Percentiles rank a stretch among this genome's conserved stretches.
These are phyloP conservation scores for Backusella westeae DNA, from an alignment of 192 early-diverging fungal genomes.

Conservation along the genomic window DNA sequence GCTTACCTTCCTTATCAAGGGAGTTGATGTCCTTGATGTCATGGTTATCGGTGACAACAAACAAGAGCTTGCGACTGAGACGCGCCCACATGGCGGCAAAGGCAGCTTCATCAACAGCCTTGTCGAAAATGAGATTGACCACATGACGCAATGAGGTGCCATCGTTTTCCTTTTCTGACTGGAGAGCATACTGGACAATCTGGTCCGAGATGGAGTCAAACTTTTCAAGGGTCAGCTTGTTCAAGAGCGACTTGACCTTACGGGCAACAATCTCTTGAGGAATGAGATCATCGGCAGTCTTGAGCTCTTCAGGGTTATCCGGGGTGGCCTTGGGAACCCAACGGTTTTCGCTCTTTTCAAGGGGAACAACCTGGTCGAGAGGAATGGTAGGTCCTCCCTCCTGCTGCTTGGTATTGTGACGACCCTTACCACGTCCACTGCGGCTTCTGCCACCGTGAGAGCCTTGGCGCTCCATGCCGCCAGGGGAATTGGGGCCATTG, in stretches of 20 bases:
- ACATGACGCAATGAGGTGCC: slow-evolving; percentile 76
- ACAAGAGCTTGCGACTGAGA: slow-evolving; percentile 80
- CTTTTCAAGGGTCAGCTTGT: slow-evolving; percentile 97
- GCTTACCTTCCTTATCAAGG: slow-evolving; percentile 46
- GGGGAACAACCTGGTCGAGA: slow-evolving; percentile 67
- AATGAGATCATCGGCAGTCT: slow-evolving; percentile 40
- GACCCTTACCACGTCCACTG: slow-evolving; percentile 57
- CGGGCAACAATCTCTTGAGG: slow-evolving; percentile 63
- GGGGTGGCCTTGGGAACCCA: slow-evolving; percentile 59
- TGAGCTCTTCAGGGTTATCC: slow-evolving; percentile 31
- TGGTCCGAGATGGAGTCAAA: slow-evolving; percentile 86
- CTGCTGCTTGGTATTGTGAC: slow-evolving; percentile 32
- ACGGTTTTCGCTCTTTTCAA: slow-evolving; percentile 80
- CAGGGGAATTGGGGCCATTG: slow-evolving; percentile 29
- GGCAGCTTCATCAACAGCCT: slow-evolving; percentile 92
- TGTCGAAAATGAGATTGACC: slow-evolving; percentile 88
- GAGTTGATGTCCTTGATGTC: slow-evolving; percentile 63
- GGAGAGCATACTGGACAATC: slow-evolving; percentile 77
- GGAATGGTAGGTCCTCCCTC: slow-evolving; percentile 46
- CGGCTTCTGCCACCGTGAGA: slow-evolving; percentile 47
- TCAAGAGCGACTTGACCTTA: slow-evolving; percentile 86
- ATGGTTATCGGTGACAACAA: slow-evolving; percentile 43
- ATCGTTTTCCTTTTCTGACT: slow-evolving; percentile 62
- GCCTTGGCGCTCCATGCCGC: slow-evolving; percentile 56
- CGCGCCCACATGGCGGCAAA: slow-evolving; percentile 90